Conservation (phyloP, 805 yeast genomes). For the Metschnikowia dekortorum region DNA sequence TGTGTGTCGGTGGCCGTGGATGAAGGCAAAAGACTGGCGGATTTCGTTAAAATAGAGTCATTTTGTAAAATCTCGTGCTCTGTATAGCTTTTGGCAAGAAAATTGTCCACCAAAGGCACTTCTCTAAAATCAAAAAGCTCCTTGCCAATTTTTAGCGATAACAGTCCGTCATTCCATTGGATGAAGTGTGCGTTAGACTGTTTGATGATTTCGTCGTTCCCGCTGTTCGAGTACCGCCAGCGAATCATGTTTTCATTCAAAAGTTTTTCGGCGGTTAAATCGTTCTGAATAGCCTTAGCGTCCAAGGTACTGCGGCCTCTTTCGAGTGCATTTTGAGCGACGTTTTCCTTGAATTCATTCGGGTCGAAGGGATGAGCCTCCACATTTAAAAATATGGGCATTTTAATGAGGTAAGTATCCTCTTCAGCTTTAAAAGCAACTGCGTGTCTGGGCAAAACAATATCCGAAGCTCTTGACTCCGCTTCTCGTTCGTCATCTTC, state of each 20-base stretch:
- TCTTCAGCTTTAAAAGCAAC: slow-evolving; percentile 31
- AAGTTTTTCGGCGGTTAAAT: slow-evolving; percentile 53
- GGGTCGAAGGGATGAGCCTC: slow-evolving; percentile 90
- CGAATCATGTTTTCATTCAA: slow-evolving; percentile 82
- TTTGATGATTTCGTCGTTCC: slow-evolving; percentile 66
- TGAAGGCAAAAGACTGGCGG: slow-evolving; percentile 79
- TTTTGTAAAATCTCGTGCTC: slow-evolving; percentile 68
- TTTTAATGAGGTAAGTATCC: slow-evolving; percentile 48
- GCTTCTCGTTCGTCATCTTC: slow-evolving; percentile 31
- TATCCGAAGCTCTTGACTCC: slow-evolving; percentile 32
- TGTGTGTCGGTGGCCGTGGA: slow-evolving; percentile 87
- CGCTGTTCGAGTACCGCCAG: slow-evolving; percentile 85
- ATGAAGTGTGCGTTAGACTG: slow-evolving; percentile 88
- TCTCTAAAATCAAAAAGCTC: slow-evolving; percentile 79
- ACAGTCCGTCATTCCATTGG: slow-evolving; percentile 91
- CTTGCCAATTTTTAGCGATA: slow-evolving; percentile 79
- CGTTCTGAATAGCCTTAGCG: slow-evolving; percentile 44
- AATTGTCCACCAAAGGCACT: slow-evolving; percentile 63
- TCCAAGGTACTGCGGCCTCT: slow-evolving; percentile 26
- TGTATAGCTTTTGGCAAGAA: slow-evolving; percentile 67
- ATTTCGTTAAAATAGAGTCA: slow-evolving; percentile 58
- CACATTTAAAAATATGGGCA: slow-evolving; percentile 79
- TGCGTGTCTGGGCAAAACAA: slow-evolving; percentile 49
- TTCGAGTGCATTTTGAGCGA: slow-evolving; percentile 32
- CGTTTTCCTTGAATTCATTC: slow-evolving; percentile 50